A percentile compares a stretch with the other conserved stretches of the same genome.
These are phyloP conservation scores for Gossypium thurberi DNA, from an alignment of 345 rosid species.

Conservation along the genomic window DNA sequence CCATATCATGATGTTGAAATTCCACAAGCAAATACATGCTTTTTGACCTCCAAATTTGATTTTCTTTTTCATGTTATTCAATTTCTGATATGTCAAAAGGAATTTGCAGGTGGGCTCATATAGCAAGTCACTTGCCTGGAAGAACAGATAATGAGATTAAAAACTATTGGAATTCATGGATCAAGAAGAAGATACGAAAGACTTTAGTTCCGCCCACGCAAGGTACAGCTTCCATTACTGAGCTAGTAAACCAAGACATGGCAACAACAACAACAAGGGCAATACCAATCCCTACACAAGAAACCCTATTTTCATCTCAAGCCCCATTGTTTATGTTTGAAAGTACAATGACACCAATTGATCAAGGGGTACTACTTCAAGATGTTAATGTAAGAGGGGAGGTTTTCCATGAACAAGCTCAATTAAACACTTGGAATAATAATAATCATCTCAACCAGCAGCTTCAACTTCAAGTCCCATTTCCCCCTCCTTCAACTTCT, in stretches of 20 bases:
- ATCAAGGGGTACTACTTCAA: neutral
- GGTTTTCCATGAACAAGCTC: neutral
- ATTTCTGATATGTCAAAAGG: neutral
- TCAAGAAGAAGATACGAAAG: conserved; percentile 85
- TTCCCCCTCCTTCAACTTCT: conserved; percentile 23
- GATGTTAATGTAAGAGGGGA: neutral
- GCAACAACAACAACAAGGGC: conserved; percentile 19
- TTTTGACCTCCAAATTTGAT: no score
- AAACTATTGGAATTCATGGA: conserved; percentile 99
- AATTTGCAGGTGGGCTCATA: conserved; percentile 79
- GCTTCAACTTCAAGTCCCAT: neutral
- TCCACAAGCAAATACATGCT: neutral
- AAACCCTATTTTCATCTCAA: conserved; percentile 46
- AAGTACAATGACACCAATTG: conserved; percentile 18
- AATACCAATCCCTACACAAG: conserved; percentile 27
- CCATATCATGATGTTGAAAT: conserved; percentile 28
- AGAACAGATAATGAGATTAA: conserved; percentile 94
- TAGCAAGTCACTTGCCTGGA: conserved; percentile 92
- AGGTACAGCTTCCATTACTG: conserved; percentile 14
- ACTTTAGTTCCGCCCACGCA: conserved; percentile 30
- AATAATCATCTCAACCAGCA: neutral
- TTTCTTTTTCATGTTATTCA: neutral
- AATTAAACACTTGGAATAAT: neutral
- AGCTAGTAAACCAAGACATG: conserved; percentile 37
- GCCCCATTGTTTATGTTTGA: conserved; percentile 75